Evolutionary conservation across 768 basidiomycete genomes (phyloP), one percentile per base, ranked within the genome.

Genomic region (Pleurotus tuoliensis): DNA sequence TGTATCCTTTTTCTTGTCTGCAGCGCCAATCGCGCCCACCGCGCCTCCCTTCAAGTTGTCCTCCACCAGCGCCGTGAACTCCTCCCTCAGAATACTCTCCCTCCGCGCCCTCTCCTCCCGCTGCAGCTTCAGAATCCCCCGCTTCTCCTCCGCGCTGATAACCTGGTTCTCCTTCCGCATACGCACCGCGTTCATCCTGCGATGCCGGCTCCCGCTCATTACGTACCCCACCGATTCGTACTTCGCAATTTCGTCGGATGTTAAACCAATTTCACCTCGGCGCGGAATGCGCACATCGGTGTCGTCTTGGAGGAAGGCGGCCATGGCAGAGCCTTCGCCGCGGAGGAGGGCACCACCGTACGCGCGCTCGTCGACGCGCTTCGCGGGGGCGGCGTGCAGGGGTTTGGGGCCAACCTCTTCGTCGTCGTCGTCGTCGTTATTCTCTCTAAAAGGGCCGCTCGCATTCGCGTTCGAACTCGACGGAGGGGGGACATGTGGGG

Each of bases 91-190:
- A 63, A 94, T 87, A 5, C 87, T 77, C 73, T 99, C 97, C 64
- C 93, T 82, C 73, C 95, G 85, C 71, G 88, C 86, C 70, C 90
- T 84, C 75, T 99, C 97, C 70, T 98, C 96, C 68, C 78, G 89
- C 73, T 98, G 96, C 70, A 98, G 66, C 73, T 97, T 96, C 68
- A 98, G 68, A 57, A 98, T 95, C 37, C 93, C 92, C 34, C 97
- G 76, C 80, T 98, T 98, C 80, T 99, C 97, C 73, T 98, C 97
- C 1, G 96, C 94, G 64, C 89, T 92, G 68, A 99, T 99, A 61
- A 98, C 95, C 74, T 99, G 97, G 75, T 99, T 98, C 77, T 99
- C 97, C 79, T 98, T 98, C 67, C 96, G 78, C 86, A 99, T 91
- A 58, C 97, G 90, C 44, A 99, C 96, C 0, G 97, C 96, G 63